Conservation (phyloP, 139 green algal genomes). For the Picochlorum sp. region DNA sequence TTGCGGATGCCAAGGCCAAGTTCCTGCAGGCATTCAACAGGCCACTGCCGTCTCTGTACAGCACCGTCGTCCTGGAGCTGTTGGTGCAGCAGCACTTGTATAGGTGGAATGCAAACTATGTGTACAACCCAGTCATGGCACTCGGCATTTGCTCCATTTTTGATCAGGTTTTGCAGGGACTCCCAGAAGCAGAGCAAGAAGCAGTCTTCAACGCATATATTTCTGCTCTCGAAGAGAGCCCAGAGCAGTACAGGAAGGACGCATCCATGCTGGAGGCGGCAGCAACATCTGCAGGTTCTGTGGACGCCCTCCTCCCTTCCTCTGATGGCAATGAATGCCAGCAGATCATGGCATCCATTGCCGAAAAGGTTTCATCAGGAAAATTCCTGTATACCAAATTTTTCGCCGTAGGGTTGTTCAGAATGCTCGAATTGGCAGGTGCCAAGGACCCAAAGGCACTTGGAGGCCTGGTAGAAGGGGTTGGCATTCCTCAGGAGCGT, state of each 20-base stretch:
- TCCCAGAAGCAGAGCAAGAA: slow-evolving; percentile 28
- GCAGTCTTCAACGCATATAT: slow-evolving; percentile 77
- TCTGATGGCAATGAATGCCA: slow-evolving; percentile 49
- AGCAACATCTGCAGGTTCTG: slow-evolving; percentile 13
- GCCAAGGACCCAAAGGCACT: slow-evolving; percentile 81
- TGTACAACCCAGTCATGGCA: slow-evolving; percentile 77
- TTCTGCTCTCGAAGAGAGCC: slow-evolving; percentile 63
- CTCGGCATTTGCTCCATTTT: slow-evolving; percentile 84
- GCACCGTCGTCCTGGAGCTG: slow-evolving; percentile 79
- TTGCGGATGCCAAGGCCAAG: slow-evolving; percentile 51
- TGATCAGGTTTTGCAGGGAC: slow-evolving; percentile 79
- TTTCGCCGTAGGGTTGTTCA: slow-evolving; percentile 88
- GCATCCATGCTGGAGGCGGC: slow-evolving; percentile 48
- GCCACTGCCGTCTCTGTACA: slow-evolving; percentile 77
- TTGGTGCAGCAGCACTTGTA: slow-evolving; percentile 90
- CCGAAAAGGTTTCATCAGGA: slow-evolving; percentile 23
- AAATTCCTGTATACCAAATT: slow-evolving; percentile 85
- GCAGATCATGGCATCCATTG: slow-evolving; percentile 53
- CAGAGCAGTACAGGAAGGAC: slow-evolving; percentile 53
- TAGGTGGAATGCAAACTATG: slow-evolving; percentile 77
- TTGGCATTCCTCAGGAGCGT: slow-evolving; percentile 56
- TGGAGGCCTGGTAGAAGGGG: slow-evolving; percentile 55
- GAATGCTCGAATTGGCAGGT: slow-evolving; percentile 77
- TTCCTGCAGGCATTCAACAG: slow-evolving; percentile 45
- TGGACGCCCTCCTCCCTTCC: not conserved